Evolutionary conservation across 192 early-diverging fungal genomes (phyloP).

Genomic region (Spizellomyces sp.): DNA sequence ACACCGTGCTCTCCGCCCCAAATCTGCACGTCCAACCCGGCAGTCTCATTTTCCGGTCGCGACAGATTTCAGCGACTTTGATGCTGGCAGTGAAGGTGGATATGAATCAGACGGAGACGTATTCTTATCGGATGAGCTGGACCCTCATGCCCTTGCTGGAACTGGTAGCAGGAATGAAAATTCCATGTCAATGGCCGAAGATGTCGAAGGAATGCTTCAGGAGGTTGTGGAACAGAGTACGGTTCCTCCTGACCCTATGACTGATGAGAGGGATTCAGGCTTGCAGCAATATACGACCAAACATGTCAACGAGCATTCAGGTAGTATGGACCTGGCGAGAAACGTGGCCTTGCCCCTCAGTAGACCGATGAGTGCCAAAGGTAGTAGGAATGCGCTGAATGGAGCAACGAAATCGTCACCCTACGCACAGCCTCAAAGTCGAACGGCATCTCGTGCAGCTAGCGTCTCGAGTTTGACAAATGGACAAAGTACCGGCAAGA

Average conservation of each 20-base stretch:
- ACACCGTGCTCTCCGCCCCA: conserved; percentile 37
- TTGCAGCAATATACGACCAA: not conserved
- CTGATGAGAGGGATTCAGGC: not conserved
- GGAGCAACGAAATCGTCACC: no score
- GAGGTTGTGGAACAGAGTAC: conserved; percentile 25
- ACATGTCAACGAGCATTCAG: no score
- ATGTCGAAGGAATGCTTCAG: conserved; percentile 24
- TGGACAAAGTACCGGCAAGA: no score
- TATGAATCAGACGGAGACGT: conserved; percentile 34
- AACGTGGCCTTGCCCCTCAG: conserved; percentile 1
- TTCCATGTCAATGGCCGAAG: conserved; percentile 20
- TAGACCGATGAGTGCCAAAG: not conserved
- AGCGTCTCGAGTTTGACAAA: no score
- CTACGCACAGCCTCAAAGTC: no score
- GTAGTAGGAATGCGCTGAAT: no score
- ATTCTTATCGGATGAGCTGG: conserved; percentile 11
- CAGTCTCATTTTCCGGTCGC: conserved; percentile 46
- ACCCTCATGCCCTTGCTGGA: not conserved
- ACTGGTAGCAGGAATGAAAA: conserved; percentile 2
- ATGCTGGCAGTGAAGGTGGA: conserved; percentile 31
- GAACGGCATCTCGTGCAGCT: no score
- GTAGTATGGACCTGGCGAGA: not conserved
- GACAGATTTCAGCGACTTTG: conserved; percentile 47
- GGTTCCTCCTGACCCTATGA: not conserved
- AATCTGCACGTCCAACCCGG: conserved; percentile 52